Base-by-base conservation (phyloP, 495 filamentous ascomycete species). In the Friedmanniomyces simplex region DNA sequence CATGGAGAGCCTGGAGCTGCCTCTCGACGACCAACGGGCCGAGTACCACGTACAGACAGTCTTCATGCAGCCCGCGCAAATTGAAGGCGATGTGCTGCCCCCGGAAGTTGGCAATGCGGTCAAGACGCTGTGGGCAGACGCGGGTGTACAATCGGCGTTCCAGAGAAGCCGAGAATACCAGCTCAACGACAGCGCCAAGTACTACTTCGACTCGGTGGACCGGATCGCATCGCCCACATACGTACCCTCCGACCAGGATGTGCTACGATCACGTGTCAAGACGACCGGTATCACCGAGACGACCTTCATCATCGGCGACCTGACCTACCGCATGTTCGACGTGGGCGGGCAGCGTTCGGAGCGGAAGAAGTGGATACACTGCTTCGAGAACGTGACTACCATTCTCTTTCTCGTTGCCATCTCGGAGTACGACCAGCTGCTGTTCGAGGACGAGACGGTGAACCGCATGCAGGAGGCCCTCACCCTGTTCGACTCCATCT, bases 311-410 rank as follows among this genome's bases (percentile, higher is more conserved):
- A 94, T 97, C 62, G 94, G 93, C 59, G 89, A 96, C 66, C 76
- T 99, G 67, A 97, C 90, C 30, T 99, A 96, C 76, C 84, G 94
- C 55, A 99, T 99, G 93, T 97, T 97, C 76, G 93, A 99, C 71
- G 93, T 99, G 32, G 93, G 93, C 78, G 93, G 93, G 66, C 93
- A 97, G 74, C 86, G 93, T 65, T 97, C 94, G 1, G 93, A 99
- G 74, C 87, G 93, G 63, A 99, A 99, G 86, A 99, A 99, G 85
- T 99, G 93, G 93, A 99, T 99, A 58, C 93, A 99, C 77, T 95
- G 91, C 78, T 98, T 98, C 76, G 93, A 98, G 77, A 97, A 98
- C 66, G 93, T 98, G 67, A 96, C 91, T 46, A 95, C 93, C 18
- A 95, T 98, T 64, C 86, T 98, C 36, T 98, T 98, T 83, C 74